phyloP scores from a whole-genome alignment of 192 early-diverging fungal genomes.

The Backusella circina region DNA sequence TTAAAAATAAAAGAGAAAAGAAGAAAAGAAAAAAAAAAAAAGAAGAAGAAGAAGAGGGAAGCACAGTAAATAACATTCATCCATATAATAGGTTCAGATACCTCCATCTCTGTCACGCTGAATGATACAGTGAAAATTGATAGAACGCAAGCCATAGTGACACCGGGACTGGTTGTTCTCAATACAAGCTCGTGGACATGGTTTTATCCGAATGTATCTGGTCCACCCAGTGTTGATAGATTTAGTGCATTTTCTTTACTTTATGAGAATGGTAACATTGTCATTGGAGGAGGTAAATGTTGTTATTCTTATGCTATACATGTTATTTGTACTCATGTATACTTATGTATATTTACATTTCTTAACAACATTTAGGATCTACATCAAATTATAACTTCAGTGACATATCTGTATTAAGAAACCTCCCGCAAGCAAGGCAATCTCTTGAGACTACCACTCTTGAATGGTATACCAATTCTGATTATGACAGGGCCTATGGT shows the following conservation, averaged over 20 bases:
- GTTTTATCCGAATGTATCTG: neutral
- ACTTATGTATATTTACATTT: neutral
- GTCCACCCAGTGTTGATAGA: neutral
- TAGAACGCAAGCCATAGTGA: neutral
- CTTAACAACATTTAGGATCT: neutral
- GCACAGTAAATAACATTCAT: too few species aligned
- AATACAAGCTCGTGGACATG: conserved; percentile 6
- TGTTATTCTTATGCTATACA: too few species aligned
- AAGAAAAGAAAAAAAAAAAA: neutral
- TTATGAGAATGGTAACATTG: neutral
- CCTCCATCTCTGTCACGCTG: too few species aligned
- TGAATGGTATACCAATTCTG: neutral
- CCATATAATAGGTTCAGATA: too few species aligned
- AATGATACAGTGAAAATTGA: neutral
- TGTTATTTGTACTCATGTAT: neutral
- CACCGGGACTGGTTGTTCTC: neutral
- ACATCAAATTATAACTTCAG: neutral
- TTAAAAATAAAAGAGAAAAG: too few species aligned
- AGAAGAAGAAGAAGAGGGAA: too few species aligned
- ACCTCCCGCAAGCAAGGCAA: neutral
- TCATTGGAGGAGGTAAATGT: neutral
- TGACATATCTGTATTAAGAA: neutral
- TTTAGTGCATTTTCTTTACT: neutral
- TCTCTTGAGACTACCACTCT: neutral
- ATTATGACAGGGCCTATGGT: neutral